These are phyloP conservation scores for Jamesozyma rosinii DNA, from an alignment of 805 yeast genomes.

Conservation along the genomic window DNA sequence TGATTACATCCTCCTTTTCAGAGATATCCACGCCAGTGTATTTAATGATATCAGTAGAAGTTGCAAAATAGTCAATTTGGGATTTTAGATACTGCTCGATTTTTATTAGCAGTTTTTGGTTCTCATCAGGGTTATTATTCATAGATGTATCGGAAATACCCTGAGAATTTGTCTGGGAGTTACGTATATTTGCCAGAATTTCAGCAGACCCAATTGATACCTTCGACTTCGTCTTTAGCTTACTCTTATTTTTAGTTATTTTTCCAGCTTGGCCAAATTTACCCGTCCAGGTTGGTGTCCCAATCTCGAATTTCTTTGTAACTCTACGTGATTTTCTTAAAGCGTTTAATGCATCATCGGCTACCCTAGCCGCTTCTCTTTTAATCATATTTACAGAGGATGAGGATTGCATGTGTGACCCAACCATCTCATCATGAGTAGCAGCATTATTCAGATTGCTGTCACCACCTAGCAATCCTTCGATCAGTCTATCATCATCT, in stretches of 20 bases:
- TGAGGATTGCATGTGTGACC: constrained; percentile 31
- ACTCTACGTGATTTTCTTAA: constrained; percentile 45
- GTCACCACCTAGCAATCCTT: constrained; percentile 60
- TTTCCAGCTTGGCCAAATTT: constrained; percentile 78
- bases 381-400: constrained; percentile 36
- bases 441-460: constrained; percentile 61
- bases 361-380: constrained; percentile 50
- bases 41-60: constrained; percentile 41
- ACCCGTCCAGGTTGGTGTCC: constrained; percentile 96
- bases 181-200: constrained; percentile 19
- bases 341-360: constrained; percentile 45
- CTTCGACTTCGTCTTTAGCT: not conserved
- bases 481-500: constrained; percentile 62
- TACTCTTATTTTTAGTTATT: constrained; percentile 22
- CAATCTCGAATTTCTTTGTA: constrained; percentile 41
- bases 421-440: constrained; percentile 70
- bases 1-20: constrained; percentile 46
- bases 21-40: constrained; percentile 33
- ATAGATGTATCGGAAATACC: constrained; percentile 12
- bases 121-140: not conserved
- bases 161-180: constrained; percentile 12
- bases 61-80: constrained; percentile 35
- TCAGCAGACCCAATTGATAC: constrained; percentile 15
- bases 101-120: constrained; percentile 6
- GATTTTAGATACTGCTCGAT: constrained; percentile 34